Base-by-base conservation (phyloP, 2,329 filamentous ascomycete genomes). In the Trichoderma sp. region DNA sequence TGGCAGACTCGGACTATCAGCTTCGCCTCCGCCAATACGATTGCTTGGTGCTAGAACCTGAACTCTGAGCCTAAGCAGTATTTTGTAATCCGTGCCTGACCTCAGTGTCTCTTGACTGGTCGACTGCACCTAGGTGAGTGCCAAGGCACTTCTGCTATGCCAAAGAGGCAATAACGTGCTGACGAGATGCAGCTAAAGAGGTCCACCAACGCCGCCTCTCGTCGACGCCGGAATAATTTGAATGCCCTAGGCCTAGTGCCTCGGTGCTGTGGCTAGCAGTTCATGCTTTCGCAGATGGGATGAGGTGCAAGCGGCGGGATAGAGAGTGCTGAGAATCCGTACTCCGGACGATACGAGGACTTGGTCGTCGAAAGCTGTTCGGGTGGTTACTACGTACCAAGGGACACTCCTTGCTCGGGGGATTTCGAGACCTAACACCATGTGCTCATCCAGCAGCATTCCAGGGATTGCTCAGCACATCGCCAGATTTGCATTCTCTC, bases 151-250 rank as follows among this genome's bases (percentile, higher is more conserved):
- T 64, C 35, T 64, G 69, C 41, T 38, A 68, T 31, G 65, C 29
- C 24, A 56, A 56, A 56, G 18, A 65, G 50, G 41, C 59, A 73
- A 73, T 64, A 64, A 73, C 41, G 60, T 73, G 71, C 71, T 73
- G 71, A 73, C 71, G 21, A 31, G 50, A 73, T 65, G 71, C 60
- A 65, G 71, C 71, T 73, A 73, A 38, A 38, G 24, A 45, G 71
- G 45, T 33, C 69, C 29, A 16, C 29, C 29, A 69, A 45, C 60
- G 60, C 60, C 60, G 38, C 59, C 60, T 56, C 71, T 73, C 31
- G 29, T 56, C 60, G 50, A 45, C 41, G 31, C 60, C 41, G 31
- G 31, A 56, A 65, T 56, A 56, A 24, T 35, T 33, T 33, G 50
- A 71, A 71, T 62, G 67, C 35, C 60, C 60, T 56, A 38, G 69